Evolutionary conservation across 768 basidiomycete species (phyloP).

Genomic region (Cyathus striatus): DNA sequence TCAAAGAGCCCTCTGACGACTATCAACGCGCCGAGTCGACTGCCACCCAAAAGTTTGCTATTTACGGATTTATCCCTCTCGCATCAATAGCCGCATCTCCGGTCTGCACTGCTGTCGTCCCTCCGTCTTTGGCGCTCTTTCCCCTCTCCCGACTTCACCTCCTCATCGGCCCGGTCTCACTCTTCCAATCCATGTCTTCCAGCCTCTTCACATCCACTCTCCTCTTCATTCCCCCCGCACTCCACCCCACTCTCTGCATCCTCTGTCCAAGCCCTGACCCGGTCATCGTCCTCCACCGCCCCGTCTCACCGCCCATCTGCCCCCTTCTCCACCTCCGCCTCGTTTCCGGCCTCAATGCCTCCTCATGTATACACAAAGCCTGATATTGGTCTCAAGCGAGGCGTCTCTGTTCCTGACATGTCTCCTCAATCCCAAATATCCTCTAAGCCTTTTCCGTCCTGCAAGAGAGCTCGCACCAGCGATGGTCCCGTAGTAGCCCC

Average conservation of each 20-base stretch:
- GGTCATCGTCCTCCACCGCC: conserved; percentile 29
- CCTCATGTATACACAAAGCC: conserved; percentile 18
- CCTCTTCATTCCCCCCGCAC: conserved; percentile 55
- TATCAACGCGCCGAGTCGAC: neutral
- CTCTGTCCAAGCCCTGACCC: conserved; percentile 36
- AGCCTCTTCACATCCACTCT: conserved; percentile 28
- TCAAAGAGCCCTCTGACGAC: neutral
- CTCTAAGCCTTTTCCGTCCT: neutral
- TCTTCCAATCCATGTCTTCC: no score
- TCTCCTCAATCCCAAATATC: neutral
- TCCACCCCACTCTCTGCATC: no score
- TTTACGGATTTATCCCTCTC: conserved; percentile 41
- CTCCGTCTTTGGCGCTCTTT: conserved; percentile 31
- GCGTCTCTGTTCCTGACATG: conserved; percentile 33
- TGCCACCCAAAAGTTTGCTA: conserved; percentile 16
- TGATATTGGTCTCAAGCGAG: conserved; percentile 26
- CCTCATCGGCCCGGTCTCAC: conserved; percentile 24
- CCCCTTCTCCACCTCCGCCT: conserved; percentile 35
- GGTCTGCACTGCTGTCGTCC: conserved; percentile 46
- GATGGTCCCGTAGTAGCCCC: neutral
- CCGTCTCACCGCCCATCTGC: conserved; percentile 24
- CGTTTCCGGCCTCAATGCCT: conserved; percentile 38
- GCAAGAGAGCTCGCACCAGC: neutral
- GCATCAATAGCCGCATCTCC: conserved; percentile 59
- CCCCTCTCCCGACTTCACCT: conserved; percentile 25